These are phyloP conservation scores for Eudorina sp. DNA, from an alignment of 139 green algal genomes.

Conservation along the genomic window DNA sequence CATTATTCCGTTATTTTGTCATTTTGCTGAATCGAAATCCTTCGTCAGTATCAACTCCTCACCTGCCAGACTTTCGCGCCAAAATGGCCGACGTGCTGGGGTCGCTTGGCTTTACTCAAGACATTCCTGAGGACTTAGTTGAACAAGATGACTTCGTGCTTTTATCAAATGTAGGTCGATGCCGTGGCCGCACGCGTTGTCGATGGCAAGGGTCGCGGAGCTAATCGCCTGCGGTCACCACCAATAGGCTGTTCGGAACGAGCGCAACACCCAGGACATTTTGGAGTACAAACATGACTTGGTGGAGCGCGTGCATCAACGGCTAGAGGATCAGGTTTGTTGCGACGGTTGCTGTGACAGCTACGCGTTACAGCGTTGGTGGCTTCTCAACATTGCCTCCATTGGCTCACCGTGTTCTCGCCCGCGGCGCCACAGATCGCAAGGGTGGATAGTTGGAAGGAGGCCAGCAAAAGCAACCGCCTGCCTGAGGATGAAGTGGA, in stretches of 20 bases:
- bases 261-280: slow-evolving; percentile 42
- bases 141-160: slow-evolving; percentile 41
- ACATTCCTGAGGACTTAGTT: slow-evolving; percentile 4
- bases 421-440: not conserved
- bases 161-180: slow-evolving; percentile 26
- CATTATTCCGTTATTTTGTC: no score
- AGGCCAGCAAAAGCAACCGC: slow-evolving; percentile 6
- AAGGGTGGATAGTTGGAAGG: slow-evolving; percentile 27
- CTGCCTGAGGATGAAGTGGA: slow-evolving; percentile 14
- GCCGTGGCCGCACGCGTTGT: no score
- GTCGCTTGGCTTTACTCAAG: slow-evolving; percentile 22
- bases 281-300: slow-evolving; percentile 40
- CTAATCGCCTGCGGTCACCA: no score
- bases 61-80: slow-evolving; percentile 1
- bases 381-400: no score
- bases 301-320: slow-evolving; percentile 34
- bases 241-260: slow-evolving; percentile 39
- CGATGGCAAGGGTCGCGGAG: no score
- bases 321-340: slow-evolving; percentile 35
- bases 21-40: no score
- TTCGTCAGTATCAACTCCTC: no score
- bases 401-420: no score
- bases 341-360: not conserved
- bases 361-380: no score
- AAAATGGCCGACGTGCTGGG: slow-evolving; percentile 42